Evolutionary conservation across 805 yeast genomes (phyloP), one percentile per base, ranked within the genome.

Genomic region (Metschnikowia corniflorae): DNA sequence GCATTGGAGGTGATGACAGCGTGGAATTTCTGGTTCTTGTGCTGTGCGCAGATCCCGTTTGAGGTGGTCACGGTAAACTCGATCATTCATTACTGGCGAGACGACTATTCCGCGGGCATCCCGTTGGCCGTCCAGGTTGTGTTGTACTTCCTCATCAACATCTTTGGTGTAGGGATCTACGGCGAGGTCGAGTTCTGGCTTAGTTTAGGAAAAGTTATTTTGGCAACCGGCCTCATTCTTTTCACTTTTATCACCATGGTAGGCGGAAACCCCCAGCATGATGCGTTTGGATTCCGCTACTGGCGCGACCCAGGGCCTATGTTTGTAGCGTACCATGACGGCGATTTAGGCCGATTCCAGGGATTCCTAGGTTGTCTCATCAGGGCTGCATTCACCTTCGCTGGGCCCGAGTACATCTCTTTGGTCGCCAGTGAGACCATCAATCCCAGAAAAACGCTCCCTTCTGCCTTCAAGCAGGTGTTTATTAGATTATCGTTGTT

Each of bases 371-470:
- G 80, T 0, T 82, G 89, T 43, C 58, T 85, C 30, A 70, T 76
- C 35, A 78, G 77, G 42, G 95, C 95, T 6, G 68, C 83, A 19
- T 86, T 82, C 56, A 82, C 93, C 13, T 78, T 84, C 46, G 86
- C 86, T 3, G 96, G 95, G 0, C 94, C 95, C 2, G 96, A 87
- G 58, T 83, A 84, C 50, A 75, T 87, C 23, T 73, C 91, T 1
- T 80, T 84, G 84, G 78, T 86, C 22, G 94, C 95, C 3, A 87
- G 94, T 31, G 95, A 87, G 56, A 78, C 86, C 2, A 64, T 72
- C 22, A 68, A 78, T 47, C 94, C 95, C 7, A 71, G 91, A 35
- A 73, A 73, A 37, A 78, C 78, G 5, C 63, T 87, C 54, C 88
- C 93, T n/a, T 71, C 70, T 21, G 95, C 95, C 0, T 85, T 80